These are phyloP conservation scores for Fusarium udum DNA, from an alignment of 2,329 filamentous ascomycete genomes.

Conservation along the genomic window DNA sequence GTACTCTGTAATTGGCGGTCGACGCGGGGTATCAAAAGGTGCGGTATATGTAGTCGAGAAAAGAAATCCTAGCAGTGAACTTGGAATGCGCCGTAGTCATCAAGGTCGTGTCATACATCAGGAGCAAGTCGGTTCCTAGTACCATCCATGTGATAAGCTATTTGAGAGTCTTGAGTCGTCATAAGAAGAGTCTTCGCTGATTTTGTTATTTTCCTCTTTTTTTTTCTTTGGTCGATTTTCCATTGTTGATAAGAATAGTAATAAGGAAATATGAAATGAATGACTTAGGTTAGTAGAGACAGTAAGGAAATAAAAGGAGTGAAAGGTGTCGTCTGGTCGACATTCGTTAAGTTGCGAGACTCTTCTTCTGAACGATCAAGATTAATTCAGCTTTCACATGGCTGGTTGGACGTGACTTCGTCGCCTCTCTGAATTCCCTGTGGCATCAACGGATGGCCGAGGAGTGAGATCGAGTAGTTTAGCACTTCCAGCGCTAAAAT, in stretches of 20 bases:
- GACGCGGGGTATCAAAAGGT: conserved; percentile 46
- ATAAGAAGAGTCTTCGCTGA: conserved; percentile 37
- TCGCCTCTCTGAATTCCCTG: conserved; percentile 48
- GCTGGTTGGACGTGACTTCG: conserved; percentile 33
- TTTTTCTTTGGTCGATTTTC: conserved; percentile 32
- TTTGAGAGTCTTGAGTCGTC: conserved; percentile 3
- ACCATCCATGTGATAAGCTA: neutral
- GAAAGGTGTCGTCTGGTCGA: conserved; percentile 25
- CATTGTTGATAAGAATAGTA: conserved; percentile 14
- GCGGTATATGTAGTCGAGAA: conserved; percentile 45
- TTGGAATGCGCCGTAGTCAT: conserved; percentile 38
- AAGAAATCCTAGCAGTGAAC: conserved; percentile 40
- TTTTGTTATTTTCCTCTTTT: conserved; percentile 35
- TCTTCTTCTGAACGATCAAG: conserved; percentile 36
- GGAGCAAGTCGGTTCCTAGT: conserved; percentile 14
- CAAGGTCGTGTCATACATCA: conserved; percentile 42
- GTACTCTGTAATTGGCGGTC: conserved; percentile 37
- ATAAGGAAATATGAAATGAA: conserved; percentile 47
- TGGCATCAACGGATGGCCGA: conserved; percentile 62
- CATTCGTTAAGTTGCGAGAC: conserved; percentile 20
- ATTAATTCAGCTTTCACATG: conserved; percentile 31
- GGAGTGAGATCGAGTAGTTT: conserved; percentile 75
- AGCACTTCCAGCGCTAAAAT: conserved; percentile 81
- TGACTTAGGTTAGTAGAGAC: conserved; percentile 46
- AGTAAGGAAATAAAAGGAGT: conserved; percentile 39